Evolutionary conservation across 805 yeast genomes (phyloP).

Genomic region (Metschnikowia vanudenii): DNA sequence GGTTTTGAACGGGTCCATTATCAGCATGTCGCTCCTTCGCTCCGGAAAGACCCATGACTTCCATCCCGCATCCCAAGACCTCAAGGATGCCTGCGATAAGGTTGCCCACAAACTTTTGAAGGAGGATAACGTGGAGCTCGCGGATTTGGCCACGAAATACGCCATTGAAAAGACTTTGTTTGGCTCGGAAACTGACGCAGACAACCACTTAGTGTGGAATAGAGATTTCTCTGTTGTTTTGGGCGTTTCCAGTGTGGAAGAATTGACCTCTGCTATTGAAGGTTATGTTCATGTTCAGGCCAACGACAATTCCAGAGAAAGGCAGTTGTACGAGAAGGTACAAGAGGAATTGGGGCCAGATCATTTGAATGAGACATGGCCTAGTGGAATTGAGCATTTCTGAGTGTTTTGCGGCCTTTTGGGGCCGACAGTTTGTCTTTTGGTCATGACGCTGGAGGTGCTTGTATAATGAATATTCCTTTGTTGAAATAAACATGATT

Average conservation of each 20-base stretch:
- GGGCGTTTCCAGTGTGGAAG: slow-evolving; percentile 68
- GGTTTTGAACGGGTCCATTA: slow-evolving; percentile 78
- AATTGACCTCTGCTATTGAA: slow-evolving; percentile 59
- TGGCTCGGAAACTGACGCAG: slow-evolving; percentile 17
- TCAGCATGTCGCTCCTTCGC: slow-evolving; percentile 83
- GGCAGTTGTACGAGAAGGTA: slow-evolving; percentile 43
- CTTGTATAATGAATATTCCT: too few relatives aligned
- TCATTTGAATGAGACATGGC: slow-evolving; percentile 69
- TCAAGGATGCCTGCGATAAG: slow-evolving; percentile 52
- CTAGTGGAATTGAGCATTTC: slow-evolving; percentile 32
- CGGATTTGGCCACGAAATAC: slow-evolving; percentile 77
- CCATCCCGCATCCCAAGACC: slow-evolving; percentile 72
- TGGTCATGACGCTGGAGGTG: too few relatives aligned
- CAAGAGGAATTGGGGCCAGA: slow-evolving; percentile 43
- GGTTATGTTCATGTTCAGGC: slow-evolving; percentile 39
- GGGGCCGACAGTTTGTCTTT: not conserved
- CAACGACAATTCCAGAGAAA: slow-evolving; percentile 45
- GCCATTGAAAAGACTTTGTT: slow-evolving; percentile 51
- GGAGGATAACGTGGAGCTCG: slow-evolving; percentile 55
- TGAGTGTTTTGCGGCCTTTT: not conserved
- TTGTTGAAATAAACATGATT: too few relatives aligned
- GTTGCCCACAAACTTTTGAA: slow-evolving; percentile 40
- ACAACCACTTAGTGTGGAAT: slow-evolving; percentile 24
- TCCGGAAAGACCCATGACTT: slow-evolving; percentile 64
- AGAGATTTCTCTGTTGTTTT: slow-evolving; percentile 58